These are phyloP conservation scores for Avena insularis DNA, from an alignment of 176 grass and related monocot genomes.

Conservation along the genomic window DNA sequence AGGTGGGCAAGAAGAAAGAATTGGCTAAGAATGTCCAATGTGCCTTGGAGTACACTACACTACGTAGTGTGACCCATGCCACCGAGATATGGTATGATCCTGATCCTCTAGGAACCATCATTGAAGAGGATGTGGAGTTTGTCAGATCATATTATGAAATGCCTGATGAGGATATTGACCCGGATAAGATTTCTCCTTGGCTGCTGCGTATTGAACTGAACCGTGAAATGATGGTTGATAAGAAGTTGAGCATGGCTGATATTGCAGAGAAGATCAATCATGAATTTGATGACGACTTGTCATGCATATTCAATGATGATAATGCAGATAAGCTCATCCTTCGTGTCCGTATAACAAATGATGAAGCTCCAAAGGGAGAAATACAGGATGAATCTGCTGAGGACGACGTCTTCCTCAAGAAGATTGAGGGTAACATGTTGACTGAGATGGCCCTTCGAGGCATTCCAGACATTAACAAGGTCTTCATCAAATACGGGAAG, in stretches of 20 bases:
- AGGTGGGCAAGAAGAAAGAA: constrained; percentile 87
- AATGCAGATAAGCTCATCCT: constrained; percentile 99
- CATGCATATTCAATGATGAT: constrained; percentile 99
- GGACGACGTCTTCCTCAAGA: constrained; percentile 92
- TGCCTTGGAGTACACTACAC: constrained; percentile 93
- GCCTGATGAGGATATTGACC: constrained; percentile 94
- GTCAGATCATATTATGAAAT: constrained; percentile 96
- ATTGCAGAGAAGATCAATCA: constrained; percentile 98
- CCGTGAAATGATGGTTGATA: constrained; percentile 99
- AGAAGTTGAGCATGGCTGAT: constrained; percentile 98
- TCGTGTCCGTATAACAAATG: constrained; percentile 92
- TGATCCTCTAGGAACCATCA: constrained; percentile 86
- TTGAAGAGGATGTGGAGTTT: constrained; percentile 98
- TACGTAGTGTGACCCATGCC: constrained; percentile 97
- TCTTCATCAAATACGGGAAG: constrained; percentile 88
- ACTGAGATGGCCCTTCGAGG: constrained; percentile 98
- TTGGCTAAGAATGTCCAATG: constrained; percentile 98
- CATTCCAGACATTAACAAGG: constrained; percentile 98
- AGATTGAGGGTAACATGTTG: constrained; percentile 96
- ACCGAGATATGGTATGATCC: constrained; percentile 98
- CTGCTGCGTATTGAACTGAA: constrained; percentile 94
- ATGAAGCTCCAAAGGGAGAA: constrained; percentile 95
- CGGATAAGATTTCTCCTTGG: constrained; percentile 96
- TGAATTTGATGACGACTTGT: constrained; percentile 92
- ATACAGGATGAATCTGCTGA: constrained; percentile 95